Evolutionary conservation across 2,329 filamentous ascomycete genomes (phyloP), one percentile per base, ranked within the genome.

Genomic region (Balansia obtecta): DNA sequence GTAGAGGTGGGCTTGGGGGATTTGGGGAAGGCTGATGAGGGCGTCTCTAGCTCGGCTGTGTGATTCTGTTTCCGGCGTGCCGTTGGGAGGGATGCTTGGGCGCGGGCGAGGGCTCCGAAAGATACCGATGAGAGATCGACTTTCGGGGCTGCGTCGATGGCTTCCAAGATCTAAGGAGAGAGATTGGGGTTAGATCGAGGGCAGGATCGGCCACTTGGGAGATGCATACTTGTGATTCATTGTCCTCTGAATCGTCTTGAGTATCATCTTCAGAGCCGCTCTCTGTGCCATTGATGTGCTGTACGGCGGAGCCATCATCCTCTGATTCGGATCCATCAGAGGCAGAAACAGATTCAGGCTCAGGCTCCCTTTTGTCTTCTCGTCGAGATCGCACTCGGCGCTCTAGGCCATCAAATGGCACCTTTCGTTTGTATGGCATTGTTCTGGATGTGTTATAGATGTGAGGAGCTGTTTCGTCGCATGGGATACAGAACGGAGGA

Each of bases 21-120:
- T 53, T 53, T 49, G 33, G 41, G 15, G 27, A 27, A n/a, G 45
- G 18, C 11, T 16, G 32, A 27, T 30, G 20, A 27, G 39, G 32
- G 22, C 42, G 49, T 13, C 32, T 44, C 41, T 30, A 12, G 41
- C 20, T 44, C 41, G 20, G 22, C 41, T 12, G 20, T 52, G 53
- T 43, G 9, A 43, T 59, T 61, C 47, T 58, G 56, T 51, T 60
- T 62, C 22, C 58, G 61, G 11, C 57, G 52, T 22, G 61, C 44
- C 46, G 61, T 57, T 34, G 63, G 71, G 33, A 95, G 68, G 0
- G 81, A 77, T 39, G 83, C 83, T 70, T 95, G 88, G 1, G 89
- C 90, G 72, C 88, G 87, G 56, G 87, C 88, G 40, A 96, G 74
- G n/a, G 87, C 86, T 55, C 89, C 90, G 61, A 97, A 96, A 22